Percentiles rank a stretch among this genome's conserved stretches.
Evolutionary conservation across 2,329 filamentous ascomycete species (phyloP).

Genomic region (Raffaelea arxii): DNA sequence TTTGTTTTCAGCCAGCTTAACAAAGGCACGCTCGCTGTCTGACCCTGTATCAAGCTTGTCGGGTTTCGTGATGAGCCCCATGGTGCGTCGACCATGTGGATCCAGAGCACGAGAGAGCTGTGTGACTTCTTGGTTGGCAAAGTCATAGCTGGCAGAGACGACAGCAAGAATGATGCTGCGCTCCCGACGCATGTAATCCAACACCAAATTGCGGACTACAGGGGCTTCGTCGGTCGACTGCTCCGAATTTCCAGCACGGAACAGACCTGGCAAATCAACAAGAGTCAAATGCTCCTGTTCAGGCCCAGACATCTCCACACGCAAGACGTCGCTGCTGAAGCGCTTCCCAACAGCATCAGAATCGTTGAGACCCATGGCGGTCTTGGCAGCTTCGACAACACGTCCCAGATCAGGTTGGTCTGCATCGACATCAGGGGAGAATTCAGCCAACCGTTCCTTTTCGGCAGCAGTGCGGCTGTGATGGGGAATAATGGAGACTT

Average conservation of each 20-base stretch:
- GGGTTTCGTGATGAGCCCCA: slow-evolving; percentile 50
- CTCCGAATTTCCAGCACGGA: slow-evolving; percentile 20
- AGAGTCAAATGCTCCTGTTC: slow-evolving; percentile 43
- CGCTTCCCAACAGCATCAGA: slow-evolving; percentile 18
- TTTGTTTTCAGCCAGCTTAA: slow-evolving; percentile 23
- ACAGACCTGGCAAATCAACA: slow-evolving; percentile 44
- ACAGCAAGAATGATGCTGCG: slow-evolving; percentile 52
- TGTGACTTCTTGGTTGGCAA: slow-evolving; percentile 42
- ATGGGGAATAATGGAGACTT: slow-evolving; percentile 25
- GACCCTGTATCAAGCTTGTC: slow-evolving; percentile 30
- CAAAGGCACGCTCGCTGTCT: slow-evolving; percentile 27
- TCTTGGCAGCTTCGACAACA: slow-evolving; percentile 28
- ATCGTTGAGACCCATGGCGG: slow-evolving; percentile 36
- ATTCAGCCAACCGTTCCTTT: slow-evolving; percentile 16
- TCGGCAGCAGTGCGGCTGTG: slow-evolving; percentile 16
- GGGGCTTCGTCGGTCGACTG: slow-evolving; percentile 18
- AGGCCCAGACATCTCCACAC: slow-evolving; percentile 36
- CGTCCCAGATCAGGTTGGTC: slow-evolving; percentile 14
- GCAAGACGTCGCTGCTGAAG: slow-evolving; percentile 36
- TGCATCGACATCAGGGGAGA: slow-evolving; percentile 16
- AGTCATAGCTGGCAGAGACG: slow-evolving; percentile 37
- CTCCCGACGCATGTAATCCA: slow-evolving; percentile 44
- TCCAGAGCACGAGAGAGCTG: slow-evolving; percentile 33
- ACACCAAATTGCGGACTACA: slow-evolving; percentile 27
- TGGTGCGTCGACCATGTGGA: slow-evolving; percentile 32